A percentile compares a stretch with the other conserved stretches of the same genome.
phyloP scores from a whole-genome alignment of 2,329 filamentous ascomycete species.

The Hypoxylon sp. region DNA sequence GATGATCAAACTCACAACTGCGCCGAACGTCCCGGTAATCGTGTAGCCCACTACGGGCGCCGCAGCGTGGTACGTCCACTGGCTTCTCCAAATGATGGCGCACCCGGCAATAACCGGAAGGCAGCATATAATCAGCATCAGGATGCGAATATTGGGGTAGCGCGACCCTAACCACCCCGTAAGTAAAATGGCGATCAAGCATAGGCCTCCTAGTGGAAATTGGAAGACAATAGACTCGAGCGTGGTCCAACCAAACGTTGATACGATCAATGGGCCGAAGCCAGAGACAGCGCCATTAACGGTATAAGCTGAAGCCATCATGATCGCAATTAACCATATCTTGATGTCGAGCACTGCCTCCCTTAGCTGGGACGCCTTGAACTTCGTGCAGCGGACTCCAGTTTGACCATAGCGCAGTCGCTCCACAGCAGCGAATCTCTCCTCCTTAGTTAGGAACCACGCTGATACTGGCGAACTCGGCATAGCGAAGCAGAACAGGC shows the following conservation, averaged over 20 bases:
- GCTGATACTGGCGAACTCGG: constrained; percentile 77
- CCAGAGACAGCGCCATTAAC: constrained; percentile 80
- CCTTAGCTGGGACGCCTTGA: constrained; percentile 71
- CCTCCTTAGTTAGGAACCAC: constrained; percentile 76
- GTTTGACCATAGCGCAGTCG: constrained; percentile 74
- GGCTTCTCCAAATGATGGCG: constrained; percentile 79
- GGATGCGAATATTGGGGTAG: constrained; percentile 74
- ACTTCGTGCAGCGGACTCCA: constrained; percentile 71
- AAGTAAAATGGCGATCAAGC: constrained; percentile 74
- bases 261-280: constrained; percentile 80
- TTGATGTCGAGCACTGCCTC: constrained; percentile 74
- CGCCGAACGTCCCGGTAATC: constrained; percentile 80
- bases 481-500: constrained; percentile 74
- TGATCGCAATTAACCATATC: constrained; percentile 74
- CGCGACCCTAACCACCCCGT: constrained; percentile 75
- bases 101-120: constrained; percentile 82
- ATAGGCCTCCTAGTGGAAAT: constrained; percentile 80
- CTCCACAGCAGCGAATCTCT: constrained; percentile 76
- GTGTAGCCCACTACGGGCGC: constrained; percentile 80
- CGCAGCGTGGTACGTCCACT: constrained; percentile 74
- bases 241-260: constrained; percentile 76
- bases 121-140: constrained; percentile 76
- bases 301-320: constrained; percentile 80
- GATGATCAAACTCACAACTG: constrained; percentile 73
- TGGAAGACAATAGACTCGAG: constrained; percentile 79